Conservation (phyloP, 2,329 filamentous ascomycete species). For the Epichloe aotearoae region DNA sequence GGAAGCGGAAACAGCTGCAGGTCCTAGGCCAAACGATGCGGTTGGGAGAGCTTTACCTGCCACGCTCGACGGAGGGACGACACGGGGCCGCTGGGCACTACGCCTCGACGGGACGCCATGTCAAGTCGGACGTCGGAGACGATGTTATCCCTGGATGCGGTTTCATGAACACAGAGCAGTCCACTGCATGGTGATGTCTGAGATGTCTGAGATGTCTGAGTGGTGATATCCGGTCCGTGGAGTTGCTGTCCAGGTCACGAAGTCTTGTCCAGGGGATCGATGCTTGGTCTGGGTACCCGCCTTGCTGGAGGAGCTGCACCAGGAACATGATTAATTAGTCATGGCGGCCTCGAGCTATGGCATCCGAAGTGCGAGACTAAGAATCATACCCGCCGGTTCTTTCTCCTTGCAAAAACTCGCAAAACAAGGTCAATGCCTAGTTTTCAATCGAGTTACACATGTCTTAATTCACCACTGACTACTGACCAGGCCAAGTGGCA, state of each 20-base stretch:
- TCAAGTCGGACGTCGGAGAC: background rate
- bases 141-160: background rate
- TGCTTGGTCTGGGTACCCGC: no score
- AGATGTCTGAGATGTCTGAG: background rate
- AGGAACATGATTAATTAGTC: no score
- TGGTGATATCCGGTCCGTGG: background rate
- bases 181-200: background rate
- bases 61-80: conserved; percentile 3
- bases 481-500: no score
- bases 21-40: background rate
- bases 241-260: background rate
- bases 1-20: background rate
- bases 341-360: no score
- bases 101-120: conserved; percentile 4
- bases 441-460: no score
- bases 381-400: no score
- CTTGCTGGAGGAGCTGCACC: no score
- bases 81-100: background rate
- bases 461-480: no score
- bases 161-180: background rate
- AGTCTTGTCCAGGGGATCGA: background rate
- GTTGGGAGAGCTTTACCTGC: conserved; percentile 1
- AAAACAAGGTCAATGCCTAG: no score
- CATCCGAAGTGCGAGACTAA: no score
- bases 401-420: no score